Percentiles rank a stretch among this genome's conserved stretches.
Evolutionary conservation across 2,329 filamentous ascomycete genomes (phyloP).

Genomic region (Colletotrichum sp.): DNA sequence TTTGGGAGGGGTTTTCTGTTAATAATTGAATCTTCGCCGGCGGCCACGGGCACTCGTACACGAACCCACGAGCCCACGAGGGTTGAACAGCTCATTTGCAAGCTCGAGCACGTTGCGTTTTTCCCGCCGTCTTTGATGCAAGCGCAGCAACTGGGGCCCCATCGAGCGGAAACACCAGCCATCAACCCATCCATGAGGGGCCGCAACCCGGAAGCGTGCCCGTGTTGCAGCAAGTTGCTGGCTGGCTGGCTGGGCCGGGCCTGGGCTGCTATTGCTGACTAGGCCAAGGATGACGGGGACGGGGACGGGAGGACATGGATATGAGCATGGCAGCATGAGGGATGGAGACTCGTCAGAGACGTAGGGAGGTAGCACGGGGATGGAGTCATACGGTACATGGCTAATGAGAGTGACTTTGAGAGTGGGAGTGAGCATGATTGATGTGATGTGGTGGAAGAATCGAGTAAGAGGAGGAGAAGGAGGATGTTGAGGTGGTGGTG

Average conservation of each 20-base stretch:
- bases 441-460: constrained; percentile 2
- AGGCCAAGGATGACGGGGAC: background rate
- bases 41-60: constrained; percentile 8
- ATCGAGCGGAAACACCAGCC: constrained; percentile 15
- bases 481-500: background rate
- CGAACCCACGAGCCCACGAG: background rate
- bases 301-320: background rate
- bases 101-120: constrained; percentile 13
- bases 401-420: background rate
- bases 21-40: constrained; percentile 21
- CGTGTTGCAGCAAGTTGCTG: background rate
- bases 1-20: constrained; percentile 12
- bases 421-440: background rate
- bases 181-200: background rate
- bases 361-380: background rate
- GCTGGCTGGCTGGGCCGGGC: background rate
- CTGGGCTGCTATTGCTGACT: background rate
- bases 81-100: background rate
- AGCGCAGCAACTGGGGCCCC: constrained; percentile 8
- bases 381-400: background rate
- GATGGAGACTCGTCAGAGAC: background rate
- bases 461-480: background rate
- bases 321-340: background rate
- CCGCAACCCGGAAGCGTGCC: background rate
- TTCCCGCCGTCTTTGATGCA: constrained; percentile 13